These are phyloP conservation scores for Penicillium sp. DNA, from an alignment of 2,329 filamentous ascomycete genomes.

Conservation along the genomic window DNA sequence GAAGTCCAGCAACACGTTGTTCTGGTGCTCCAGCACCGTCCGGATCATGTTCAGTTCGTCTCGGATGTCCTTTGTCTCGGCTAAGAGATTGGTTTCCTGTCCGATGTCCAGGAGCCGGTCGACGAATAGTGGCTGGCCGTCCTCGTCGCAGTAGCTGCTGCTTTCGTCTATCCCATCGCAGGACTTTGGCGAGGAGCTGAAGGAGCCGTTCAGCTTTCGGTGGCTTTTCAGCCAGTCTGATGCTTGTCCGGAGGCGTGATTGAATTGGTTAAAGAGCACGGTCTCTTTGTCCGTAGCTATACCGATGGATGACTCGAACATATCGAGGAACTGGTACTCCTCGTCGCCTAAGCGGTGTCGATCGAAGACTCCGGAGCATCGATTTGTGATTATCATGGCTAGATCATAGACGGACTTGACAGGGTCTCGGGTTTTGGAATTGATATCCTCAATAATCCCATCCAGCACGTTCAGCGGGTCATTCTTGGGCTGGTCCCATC, in stretches of 20 bases:
- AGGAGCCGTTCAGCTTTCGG: slow-evolving; percentile 43
- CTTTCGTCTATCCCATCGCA: slow-evolving; percentile 6
- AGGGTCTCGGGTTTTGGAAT: slow-evolving; percentile 61
- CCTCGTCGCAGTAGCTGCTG: slow-evolving; percentile 29
- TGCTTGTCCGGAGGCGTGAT: slow-evolving; percentile 58
- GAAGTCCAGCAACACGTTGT: slow-evolving; percentile 37
- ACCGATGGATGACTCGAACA: slow-evolving; percentile 66
- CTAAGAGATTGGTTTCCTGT: slow-evolving; percentile 59
- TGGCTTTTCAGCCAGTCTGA: slow-evolving; percentile 56
- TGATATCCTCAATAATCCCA: slow-evolving; percentile 62
- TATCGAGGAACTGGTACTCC: slow-evolving; percentile 64
- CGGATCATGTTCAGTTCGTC: slow-evolving; percentile 66
- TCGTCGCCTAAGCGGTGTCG: slow-evolving; percentile 58
- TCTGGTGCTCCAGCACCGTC: slow-evolving; percentile 41
- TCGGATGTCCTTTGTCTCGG: slow-evolving; percentile 66
- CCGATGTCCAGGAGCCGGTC: slow-evolving; percentile 54
- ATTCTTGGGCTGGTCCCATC: slow-evolving; percentile 56
- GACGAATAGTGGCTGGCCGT: slow-evolving; percentile 49
- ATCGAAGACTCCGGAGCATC: slow-evolving; percentile 62
- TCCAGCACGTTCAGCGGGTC: slow-evolving; percentile 65
- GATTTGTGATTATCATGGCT: slow-evolving; percentile 60
- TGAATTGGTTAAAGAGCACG: slow-evolving; percentile 60
- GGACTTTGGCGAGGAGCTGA: slow-evolving; percentile 9
- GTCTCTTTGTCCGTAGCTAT: slow-evolving; percentile 55
- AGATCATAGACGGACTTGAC: slow-evolving; percentile 63